phyloP scores from a whole-genome alignment of 306 rosid genomes.

The Amphicarpaea edgeworthii region DNA sequence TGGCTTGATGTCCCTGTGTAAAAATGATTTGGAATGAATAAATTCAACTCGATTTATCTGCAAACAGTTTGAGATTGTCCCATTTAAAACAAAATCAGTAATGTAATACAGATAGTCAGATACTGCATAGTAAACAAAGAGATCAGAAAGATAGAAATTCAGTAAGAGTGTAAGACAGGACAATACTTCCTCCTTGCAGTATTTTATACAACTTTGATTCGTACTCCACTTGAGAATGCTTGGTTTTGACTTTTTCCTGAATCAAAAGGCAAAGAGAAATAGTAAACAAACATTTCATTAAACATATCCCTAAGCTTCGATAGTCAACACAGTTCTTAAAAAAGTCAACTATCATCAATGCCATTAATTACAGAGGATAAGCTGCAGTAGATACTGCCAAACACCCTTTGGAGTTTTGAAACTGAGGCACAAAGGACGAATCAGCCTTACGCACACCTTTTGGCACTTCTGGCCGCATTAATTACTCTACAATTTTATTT shows the following conservation, averaged over 20 bases:
- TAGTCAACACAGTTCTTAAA: slow-evolving; percentile 33
- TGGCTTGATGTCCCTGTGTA: slow-evolving; percentile 97
- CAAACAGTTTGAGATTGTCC: slow-evolving; percentile 36
- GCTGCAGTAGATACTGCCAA: neutral
- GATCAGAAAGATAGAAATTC: slow-evolving; percentile 35
- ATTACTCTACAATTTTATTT: neutral
- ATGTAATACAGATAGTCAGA: slow-evolving; percentile 41
- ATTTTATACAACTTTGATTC: slow-evolving; percentile 92
- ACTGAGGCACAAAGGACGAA: slow-evolving; percentile 4
- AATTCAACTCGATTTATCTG: slow-evolving; percentile 95
- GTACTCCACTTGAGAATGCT: slow-evolving; percentile 93
- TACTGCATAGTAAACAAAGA: slow-evolving; percentile 7
- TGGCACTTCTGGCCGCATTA: slow-evolving; percentile 12
- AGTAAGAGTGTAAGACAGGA: slow-evolving; percentile 35
- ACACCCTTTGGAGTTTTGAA: neutral
- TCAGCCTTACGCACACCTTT: neutral
- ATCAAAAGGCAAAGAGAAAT: slow-evolving; percentile 39
- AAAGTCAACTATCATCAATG: slow-evolving; percentile 38
- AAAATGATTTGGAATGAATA: slow-evolving; percentile 88
- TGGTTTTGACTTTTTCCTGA: slow-evolving; percentile 93
- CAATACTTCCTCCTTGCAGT: slow-evolving; percentile 97
- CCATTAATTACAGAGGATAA: slow-evolving; percentile 5
- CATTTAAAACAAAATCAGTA: slow-evolving; percentile 2
- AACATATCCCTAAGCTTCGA: slow-evolving; percentile 27
- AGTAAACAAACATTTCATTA: slow-evolving; percentile 32